Conservation (phyloP, 768 basidiomycete species). For the Polyporus arcularius region DNA sequence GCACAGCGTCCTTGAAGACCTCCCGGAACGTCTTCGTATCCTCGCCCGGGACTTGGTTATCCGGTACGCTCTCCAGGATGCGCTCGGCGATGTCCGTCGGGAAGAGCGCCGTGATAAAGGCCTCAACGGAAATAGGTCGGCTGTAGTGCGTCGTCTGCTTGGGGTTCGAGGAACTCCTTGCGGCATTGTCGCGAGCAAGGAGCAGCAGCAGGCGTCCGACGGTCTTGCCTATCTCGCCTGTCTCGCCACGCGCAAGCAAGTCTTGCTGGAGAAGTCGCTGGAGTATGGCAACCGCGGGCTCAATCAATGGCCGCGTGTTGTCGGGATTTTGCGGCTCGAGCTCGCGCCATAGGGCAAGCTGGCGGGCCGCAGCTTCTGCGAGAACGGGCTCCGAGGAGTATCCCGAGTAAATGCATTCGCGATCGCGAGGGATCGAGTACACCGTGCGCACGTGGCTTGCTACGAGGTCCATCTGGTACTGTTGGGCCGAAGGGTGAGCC, state of each 20-base stretch:
- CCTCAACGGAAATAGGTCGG: conserved; percentile 13
- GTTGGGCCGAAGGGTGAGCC: conserved; percentile 1
- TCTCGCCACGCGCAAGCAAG: conserved; percentile 21
- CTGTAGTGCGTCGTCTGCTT: neutral
- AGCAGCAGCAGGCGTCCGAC: conserved; percentile 28
- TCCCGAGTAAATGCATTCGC: conserved; percentile 28
- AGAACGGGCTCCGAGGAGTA: conserved; percentile 39
- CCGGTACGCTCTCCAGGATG: conserved; percentile 25
- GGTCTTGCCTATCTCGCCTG: conserved; percentile 22
- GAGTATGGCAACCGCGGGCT: conserved; percentile 6
- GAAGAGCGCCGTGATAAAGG: conserved; percentile 27
- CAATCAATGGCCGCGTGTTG: too few species aligned
- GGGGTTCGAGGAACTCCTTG: neutral
- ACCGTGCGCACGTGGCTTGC: conserved; percentile 31
- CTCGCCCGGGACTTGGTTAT: conserved; percentile 17
- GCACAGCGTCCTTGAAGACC: conserved; percentile 26
- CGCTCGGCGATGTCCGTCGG: conserved; percentile 5
- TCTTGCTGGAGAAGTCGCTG: conserved; percentile 4
- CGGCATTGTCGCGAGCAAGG: conserved; percentile 26
- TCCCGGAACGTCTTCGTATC: conserved; percentile 5
- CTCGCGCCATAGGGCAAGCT: conserved; percentile 7
- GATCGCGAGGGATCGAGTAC: conserved; percentile 28
- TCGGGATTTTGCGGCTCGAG: neutral
- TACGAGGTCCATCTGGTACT: conserved; percentile 21
- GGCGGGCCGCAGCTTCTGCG: conserved; percentile 32